Evolutionary conservation across 768 basidiomycete genomes (phyloP), one percentile per base, ranked within the genome.

Genomic region (Tylopilus subfusipes): DNA sequence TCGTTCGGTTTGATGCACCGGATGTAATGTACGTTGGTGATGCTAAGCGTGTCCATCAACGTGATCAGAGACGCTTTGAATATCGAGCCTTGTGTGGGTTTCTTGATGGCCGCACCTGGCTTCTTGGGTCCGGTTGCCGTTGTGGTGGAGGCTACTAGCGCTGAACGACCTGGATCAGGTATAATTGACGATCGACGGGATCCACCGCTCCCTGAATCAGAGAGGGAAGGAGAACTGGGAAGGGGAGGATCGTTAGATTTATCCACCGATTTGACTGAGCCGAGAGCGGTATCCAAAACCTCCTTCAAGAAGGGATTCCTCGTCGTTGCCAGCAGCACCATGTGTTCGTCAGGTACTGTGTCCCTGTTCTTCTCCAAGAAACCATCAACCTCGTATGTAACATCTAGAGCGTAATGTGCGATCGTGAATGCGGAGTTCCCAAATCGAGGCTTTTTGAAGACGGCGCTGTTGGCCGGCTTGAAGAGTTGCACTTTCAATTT

Each of bases 1-100:
- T 99, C 97, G 68, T 99, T 99, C 3, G 97, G 97, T 71, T 99
- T 99, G 77, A 99, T 98, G 71, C 97, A 99, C 44, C 97, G 85
- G 66, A 99, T 99, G 68, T 99, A 99, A 68, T 99, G 97, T 1
- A 98, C 97, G 64, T 99, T 98, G 13, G 97, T 99, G 55, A 91
- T 88, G 64, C 91, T 88, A 60, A 99, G 86, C 0, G 97, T 99
- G 34, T 97, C 94, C 96, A 99, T 99, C 42, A 99, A 77, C 45
- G 84, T 88, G 68, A 90, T 88, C 49, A 99, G 75, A 0, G 95
- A 98, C 2, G 88, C 84, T 69, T 99, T 99, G 82, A 99, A 99
- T 69, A 99, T 99, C 7, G 92, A 95, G 24, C 96, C 97, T 60
- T 98, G 89, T 0, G 97, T 99, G 1, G 95, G 97, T 69, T 99